phyloP scores from a whole-genome alignment of 2,329 filamentous ascomycete species.

The Aspergillus sclerotialis region DNA sequence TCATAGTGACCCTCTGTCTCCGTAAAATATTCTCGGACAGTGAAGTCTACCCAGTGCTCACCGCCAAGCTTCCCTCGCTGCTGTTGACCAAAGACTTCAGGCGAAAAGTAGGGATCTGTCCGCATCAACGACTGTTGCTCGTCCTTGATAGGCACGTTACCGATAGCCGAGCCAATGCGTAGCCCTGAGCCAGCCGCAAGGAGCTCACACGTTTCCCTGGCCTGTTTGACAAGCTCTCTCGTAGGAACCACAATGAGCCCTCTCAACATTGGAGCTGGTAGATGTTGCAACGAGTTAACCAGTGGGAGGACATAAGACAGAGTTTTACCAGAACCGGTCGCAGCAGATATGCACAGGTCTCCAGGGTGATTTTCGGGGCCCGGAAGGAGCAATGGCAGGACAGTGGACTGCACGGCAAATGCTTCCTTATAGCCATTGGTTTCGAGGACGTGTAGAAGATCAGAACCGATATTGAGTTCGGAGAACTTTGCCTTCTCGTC shows the following conservation, averaged over 20 bases:
- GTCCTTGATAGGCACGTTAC: conserved; percentile 64
- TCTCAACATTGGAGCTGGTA: conserved; percentile 59
- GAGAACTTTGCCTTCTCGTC: conserved; percentile 56
- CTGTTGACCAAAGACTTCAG: conserved; percentile 47
- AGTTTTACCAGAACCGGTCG: conserved; percentile 94
- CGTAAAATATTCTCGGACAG: conserved; percentile 39
- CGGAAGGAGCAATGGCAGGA: conserved; percentile 72
- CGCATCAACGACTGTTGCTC: conserved; percentile 59
- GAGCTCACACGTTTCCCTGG: conserved; percentile 67
- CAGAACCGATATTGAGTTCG: conserved; percentile 55
- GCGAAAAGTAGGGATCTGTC: conserved; percentile 62
- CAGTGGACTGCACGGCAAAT: conserved; percentile 71
- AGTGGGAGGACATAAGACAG: conserved; percentile 85
- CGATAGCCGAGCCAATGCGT: conserved; percentile 74
- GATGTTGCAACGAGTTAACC: conserved; percentile 64
- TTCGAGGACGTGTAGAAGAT: conserved; percentile 56
- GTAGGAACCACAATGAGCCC: conserved; percentile 86
- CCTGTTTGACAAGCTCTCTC: conserved; percentile 81
- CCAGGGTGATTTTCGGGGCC: conserved; percentile 56
- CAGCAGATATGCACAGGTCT: conserved; percentile 83
- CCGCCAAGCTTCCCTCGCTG: conserved; percentile 37
- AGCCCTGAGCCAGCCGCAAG: conserved; percentile 66
- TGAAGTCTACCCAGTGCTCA: conserved; percentile 42
- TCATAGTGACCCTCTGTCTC: conserved; percentile 33
- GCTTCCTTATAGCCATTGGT: conserved; percentile 64